These are phyloP conservation scores for Gossypium anomalum DNA, from an alignment of 345 rosid species.

Conservation along the genomic window DNA sequence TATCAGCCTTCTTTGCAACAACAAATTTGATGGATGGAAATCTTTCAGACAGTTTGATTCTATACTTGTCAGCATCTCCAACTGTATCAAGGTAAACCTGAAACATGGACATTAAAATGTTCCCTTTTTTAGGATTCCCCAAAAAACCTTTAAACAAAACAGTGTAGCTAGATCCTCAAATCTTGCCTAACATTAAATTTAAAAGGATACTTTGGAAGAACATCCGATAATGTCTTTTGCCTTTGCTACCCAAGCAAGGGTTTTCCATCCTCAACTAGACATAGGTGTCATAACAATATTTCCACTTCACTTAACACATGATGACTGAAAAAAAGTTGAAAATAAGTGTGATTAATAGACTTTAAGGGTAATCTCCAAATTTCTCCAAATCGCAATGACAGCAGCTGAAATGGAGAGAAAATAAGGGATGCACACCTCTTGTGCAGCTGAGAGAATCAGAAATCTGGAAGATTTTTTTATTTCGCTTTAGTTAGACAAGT, in stretches of 20 bases:
- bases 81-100: constrained; percentile 92
- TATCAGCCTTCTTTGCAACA: constrained; percentile 96
- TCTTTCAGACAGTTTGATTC: constrained; percentile 66
- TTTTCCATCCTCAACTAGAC: too few relatives aligned
- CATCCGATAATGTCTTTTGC: neutral
- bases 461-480: too few relatives aligned
- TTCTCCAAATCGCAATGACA: neutral
- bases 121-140: neutral
- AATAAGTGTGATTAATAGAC: neutral
- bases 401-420: neutral
- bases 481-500: too few relatives aligned
- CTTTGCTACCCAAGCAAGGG: neutral
- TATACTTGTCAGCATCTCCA: constrained; percentile 90
- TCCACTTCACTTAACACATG: neutral
- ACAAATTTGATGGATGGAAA: constrained; percentile 78
- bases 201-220: neutral
- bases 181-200: neutral
- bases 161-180: neutral
- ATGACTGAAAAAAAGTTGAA: neutral
- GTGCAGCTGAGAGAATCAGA: too few relatives aligned
- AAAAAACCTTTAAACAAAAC: neutral
- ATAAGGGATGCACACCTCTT: neutral
- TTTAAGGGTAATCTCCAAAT: neutral
- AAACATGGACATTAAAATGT: constrained; percentile 14
- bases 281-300: neutral